These are phyloP conservation scores for Oxalis stricta DNA, from an alignment of 441 rosid genomes.

Conservation along the genomic window DNA sequence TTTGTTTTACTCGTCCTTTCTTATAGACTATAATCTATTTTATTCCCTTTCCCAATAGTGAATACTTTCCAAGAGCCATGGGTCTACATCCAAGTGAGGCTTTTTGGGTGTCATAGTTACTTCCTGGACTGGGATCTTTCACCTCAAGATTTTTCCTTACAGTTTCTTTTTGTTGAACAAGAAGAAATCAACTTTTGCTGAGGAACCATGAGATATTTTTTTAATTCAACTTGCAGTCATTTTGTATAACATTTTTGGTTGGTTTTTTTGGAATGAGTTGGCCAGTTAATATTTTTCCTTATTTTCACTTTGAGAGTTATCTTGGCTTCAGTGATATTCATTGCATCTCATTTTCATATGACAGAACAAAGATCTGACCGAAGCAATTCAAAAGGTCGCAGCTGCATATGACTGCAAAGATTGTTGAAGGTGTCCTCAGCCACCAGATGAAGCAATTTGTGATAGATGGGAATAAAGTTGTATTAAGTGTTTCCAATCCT, in stretches of 20 bases:
- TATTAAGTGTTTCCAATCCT: slow-evolving; percentile 53
- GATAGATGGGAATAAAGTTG: slow-evolving; percentile 78
- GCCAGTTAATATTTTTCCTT: too few species aligned
- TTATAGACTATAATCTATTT: too few species aligned
- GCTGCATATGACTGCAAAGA: slow-evolving; percentile 89
- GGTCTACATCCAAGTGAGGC: slow-evolving; percentile 35
- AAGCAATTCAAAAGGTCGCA: slow-evolving; percentile 91
- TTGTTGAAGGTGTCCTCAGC: slow-evolving; percentile 94
- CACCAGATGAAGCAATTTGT: slow-evolving; percentile 83
- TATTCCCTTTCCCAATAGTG: slow-evolving; percentile 37
- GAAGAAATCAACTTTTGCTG: too few species aligned
- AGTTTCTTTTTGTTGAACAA: too few species aligned
- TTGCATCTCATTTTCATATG: slow-evolving; percentile 10
- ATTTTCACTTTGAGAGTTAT: too few species aligned
- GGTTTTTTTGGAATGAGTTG: too few species aligned
- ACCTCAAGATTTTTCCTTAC: too few species aligned
- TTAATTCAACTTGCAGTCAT: too few species aligned
- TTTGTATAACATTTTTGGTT: too few species aligned
- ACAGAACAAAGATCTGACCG: slow-evolving; percentile 88
- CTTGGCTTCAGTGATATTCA: background rate
- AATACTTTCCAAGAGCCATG: slow-evolving; percentile 28
- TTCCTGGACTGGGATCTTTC: slow-evolving; percentile 30
- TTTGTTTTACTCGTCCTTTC: background rate
- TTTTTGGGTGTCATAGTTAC: slow-evolving; percentile 68
- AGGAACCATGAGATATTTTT: too few species aligned